Conservation (phyloP, 345 rosid species). For the Litchi chinensis region DNA sequence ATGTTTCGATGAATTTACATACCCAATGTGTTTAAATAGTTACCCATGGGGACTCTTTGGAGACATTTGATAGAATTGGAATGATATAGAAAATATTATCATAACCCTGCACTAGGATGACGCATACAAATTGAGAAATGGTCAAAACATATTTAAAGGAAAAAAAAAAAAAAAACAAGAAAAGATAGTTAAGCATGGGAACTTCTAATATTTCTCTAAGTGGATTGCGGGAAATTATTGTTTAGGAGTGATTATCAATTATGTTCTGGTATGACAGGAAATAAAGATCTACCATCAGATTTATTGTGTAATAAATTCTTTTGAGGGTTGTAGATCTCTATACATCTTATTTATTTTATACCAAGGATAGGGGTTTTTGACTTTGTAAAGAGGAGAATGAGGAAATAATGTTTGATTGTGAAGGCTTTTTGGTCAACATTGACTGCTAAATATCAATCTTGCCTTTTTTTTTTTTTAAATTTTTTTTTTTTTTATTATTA, state of each 20-base stretch:
- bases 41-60: background rate
- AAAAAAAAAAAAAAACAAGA: too few relatives aligned
- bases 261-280: background rate
- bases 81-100: background rate
- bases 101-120: background rate
- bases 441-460: background rate
- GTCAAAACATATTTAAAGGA: background rate
- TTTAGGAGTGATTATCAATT: slow-evolving; percentile 1
- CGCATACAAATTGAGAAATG: background rate
- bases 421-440: background rate
- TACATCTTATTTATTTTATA: background rate
- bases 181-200: background rate
- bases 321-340: background rate
- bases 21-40: background rate
- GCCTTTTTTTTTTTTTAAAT: too few relatives aligned
- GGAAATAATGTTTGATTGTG: background rate
- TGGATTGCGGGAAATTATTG: background rate
- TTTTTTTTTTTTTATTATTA: too few relatives aligned
- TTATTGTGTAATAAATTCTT: background rate
- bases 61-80: background rate
- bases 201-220: background rate
- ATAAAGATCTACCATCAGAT: background rate
- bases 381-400: background rate
- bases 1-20: background rate
- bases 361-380: background rate